A percentile compares a stretch with the other conserved stretches of the same genome.
These are phyloP conservation scores for Suhomyces coccinellae DNA, from an alignment of 1,139 yeast species.

Conservation along the genomic window DNA sequence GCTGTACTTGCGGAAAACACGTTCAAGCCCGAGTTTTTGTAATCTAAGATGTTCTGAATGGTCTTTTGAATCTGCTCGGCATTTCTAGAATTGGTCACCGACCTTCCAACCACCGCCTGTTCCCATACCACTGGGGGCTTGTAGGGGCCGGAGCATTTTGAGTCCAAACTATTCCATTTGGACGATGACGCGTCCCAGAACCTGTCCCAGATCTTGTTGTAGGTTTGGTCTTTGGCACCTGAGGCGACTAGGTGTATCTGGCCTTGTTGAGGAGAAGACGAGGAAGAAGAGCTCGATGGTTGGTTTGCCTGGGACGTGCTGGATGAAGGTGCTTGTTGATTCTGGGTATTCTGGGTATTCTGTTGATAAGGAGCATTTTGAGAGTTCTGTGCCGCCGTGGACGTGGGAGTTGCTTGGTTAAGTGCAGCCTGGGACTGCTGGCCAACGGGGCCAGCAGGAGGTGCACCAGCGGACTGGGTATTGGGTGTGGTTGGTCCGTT, in stretches of 20 bases:
- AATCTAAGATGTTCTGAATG: conserved; percentile 11
- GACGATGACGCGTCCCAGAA: conserved; percentile 22
- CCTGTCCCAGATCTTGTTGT: conserved; percentile 21
- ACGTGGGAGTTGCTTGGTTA: too few species aligned
- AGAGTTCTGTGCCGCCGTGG: too few species aligned
- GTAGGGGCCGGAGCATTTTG: conserved; percentile 16
- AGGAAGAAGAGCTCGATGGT: conserved; percentile 8
- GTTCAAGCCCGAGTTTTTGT: conserved; percentile 17
- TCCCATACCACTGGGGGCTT: conserved; percentile 17
- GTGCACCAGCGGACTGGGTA: background rate
- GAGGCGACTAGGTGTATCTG: conserved; percentile 9
- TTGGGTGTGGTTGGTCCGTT: background rate
- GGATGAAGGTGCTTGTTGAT: background rate
- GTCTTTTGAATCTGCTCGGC: conserved; percentile 10
- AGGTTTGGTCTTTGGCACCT: conserved; percentile 15
- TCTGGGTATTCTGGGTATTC: background rate
- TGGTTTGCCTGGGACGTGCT: background rate
- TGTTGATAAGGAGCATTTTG: too few species aligned
- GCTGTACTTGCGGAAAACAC: conserved; percentile 34
- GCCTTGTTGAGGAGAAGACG: background rate
- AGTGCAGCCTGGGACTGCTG: too few species aligned
- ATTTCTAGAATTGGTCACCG: conserved; percentile 9
- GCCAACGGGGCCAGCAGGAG: background rate
- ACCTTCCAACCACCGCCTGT: conserved; percentile 16
- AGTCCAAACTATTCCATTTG: conserved; percentile 25